Conservation (phyloP, 108 stramenopile genomes). For the Chaetoceros muelleri region DNA sequence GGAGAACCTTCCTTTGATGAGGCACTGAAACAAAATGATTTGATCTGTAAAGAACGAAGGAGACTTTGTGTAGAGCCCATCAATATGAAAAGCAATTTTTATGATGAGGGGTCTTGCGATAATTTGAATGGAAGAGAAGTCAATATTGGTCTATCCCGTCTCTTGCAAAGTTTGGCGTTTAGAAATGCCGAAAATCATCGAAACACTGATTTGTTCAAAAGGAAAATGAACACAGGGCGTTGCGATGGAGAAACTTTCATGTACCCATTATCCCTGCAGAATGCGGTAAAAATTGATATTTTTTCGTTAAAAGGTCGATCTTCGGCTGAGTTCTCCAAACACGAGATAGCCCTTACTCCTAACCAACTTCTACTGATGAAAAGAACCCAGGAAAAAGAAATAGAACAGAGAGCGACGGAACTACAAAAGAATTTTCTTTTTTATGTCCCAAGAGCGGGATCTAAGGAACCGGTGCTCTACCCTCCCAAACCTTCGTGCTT, state of each 20-base stretch:
- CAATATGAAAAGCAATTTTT: background rate
- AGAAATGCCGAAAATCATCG: constrained; percentile 4
- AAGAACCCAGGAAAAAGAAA: constrained; percentile 22
- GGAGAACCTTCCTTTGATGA: constrained; percentile 33
- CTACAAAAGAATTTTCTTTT: constrained; percentile 63
- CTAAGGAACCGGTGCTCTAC: constrained; percentile 20
- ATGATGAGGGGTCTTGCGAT: background rate
- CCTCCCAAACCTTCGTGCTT: constrained; percentile 4
- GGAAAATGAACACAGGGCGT: constrained; percentile 36
- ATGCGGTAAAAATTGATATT: constrained; percentile 27
- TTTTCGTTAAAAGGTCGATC: constrained; percentile 19
- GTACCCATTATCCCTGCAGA: constrained; percentile 24
- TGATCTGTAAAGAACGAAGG: background rate
- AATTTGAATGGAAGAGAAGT: background rate
- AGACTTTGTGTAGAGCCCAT: background rate
- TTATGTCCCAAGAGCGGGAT: constrained; percentile 66
- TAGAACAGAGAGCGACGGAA: constrained; percentile 32
- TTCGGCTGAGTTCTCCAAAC: constrained; percentile 19
- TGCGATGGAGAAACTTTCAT: constrained; percentile 40
- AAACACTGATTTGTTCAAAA: background rate
- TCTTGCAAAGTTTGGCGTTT: too few species aligned
- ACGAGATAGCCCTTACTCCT: constrained; percentile 43
- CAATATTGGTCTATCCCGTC: background rate
- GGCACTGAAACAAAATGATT: constrained; percentile 26
- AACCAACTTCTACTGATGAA: constrained; percentile 44